These are phyloP conservation scores for Glaciozyma martinii DNA, from an alignment of 768 basidiomycete species.

Conservation along the genomic window DNA sequence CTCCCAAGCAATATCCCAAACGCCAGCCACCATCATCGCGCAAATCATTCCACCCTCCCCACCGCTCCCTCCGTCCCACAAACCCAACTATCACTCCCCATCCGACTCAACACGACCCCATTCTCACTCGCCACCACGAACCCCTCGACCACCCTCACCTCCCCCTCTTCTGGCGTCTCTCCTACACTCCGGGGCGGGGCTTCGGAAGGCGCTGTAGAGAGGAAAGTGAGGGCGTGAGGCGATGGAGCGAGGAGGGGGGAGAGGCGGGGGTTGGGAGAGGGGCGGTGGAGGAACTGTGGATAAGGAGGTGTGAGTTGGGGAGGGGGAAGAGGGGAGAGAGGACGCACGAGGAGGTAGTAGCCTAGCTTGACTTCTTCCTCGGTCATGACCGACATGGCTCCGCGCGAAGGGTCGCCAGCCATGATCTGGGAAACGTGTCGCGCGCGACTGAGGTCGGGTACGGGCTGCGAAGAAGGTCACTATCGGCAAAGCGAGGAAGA, in stretches of 20 bases:
- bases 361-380: conserved; percentile 21
- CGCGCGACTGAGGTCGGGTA: conserved; percentile 10
- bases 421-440: conserved; percentile 24
- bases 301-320: accelerated
- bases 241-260: not conserved
- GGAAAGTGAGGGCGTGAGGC: conserved; percentile 3
- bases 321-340: not conserved
- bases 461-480: not conserved
- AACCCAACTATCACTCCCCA: too few species aligned
- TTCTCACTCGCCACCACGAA: conserved; percentile 10
- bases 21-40: too few species aligned
- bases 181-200: not conserved
- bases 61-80: too few species aligned
- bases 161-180: not conserved
- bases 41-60: too few species aligned
- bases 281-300: conserved; percentile 19
- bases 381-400: conserved; percentile 27
- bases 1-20: too few species aligned
- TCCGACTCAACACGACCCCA: not conserved
- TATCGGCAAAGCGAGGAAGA: not conserved
- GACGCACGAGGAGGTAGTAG: conserved; percentile 7
- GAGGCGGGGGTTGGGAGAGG: not conserved
- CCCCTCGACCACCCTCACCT: not conserved
- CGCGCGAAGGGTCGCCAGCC: conserved; percentile 24
- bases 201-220: conserved; percentile 14